Base-by-base conservation (phyloP, 805 yeast genomes). In the Saccharomycopsis schoenii region DNA sequence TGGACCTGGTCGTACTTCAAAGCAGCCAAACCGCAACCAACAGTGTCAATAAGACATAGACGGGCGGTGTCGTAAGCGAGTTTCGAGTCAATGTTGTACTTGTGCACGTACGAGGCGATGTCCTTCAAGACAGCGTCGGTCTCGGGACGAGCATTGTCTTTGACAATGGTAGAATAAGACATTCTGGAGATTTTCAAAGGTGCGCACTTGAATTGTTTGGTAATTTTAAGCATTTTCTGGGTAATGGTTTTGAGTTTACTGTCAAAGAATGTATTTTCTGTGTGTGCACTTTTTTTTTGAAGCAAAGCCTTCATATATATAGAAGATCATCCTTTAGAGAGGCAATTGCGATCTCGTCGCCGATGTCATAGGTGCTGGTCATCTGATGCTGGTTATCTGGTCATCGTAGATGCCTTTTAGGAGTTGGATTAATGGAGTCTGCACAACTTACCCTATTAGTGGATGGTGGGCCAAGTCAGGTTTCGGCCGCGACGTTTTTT, bases 21-120 rank as follows among this genome's bases (percentile, higher is more conserved):
- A 1, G 84, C 85, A 59, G 82, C 85, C 15, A 82, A 72, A 21
- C 85, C 86, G 68, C 85, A 82, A 5, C 86, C 86, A 36, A 82
- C 68, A 3, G 85, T 80, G 66, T 82, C 86, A 42, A 82, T 69
- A 51, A 82, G 70, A 68, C 86, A 83, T 34, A 80, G 72, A 56
- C 77, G 76, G 0, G 86, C 86, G 10, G 86, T 82, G 61, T 80
- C 80, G 58, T 68, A 69, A 6, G 86, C 86, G 39, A 79, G 68
- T 17, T 72, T 68, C 14, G 83, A 78, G 57, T 73, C 76, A 50
- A 80, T 69, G 57, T 75, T 68, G 68, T 74, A 77, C 61, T 71
- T 65, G 69, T 81, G 84, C 25, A 81, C 76, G 66, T 82, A 82
- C 51, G 71, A 69, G 14, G 86, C 77, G 62, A 82, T 82, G 62